Evolutionary conservation across 305 asterid genomes (phyloP), one percentile per base, ranked within the genome.

Genomic region (Coffea humblotiana): DNA sequence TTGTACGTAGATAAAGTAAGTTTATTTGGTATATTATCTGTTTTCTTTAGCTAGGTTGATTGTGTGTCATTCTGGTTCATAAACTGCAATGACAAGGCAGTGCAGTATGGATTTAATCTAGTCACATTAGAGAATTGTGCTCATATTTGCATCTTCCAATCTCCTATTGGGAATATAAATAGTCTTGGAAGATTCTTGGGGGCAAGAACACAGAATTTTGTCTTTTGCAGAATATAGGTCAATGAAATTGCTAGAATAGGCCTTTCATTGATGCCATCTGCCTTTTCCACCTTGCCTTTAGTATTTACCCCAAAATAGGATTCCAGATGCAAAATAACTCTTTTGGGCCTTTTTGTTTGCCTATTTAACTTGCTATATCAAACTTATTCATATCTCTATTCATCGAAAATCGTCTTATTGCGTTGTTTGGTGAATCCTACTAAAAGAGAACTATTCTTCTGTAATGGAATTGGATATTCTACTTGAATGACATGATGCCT

Each of bases 1-100:
- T 85, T 93, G 43, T 93, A 90, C 74, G 75, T 90, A 74, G 81
- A 90, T 74, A 93, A 91, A 89, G 97, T 93, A 85, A 81, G 89
- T 75, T 79, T 52, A 54, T 72, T 83, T 73, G 16, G 19, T 58
- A 67, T 10, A 16, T 29, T 70, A 2, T 13, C 15, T 18, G 18
- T 25, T 71, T 56, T 45, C 21, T 21, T 58, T 23, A 27, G 7
- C 7, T 52, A 58, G 56, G 32, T 16, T 16, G 51, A 14, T 48
- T 70, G 51, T 45, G 15, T 71, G 21, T 15, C 49, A 35, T 43
- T 15, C 21, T 14, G 23, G 18, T n/a, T 32, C 37, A 70, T 65
- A 75, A 7, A 54, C 11, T 21, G 64, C 51, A 56, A 14, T 23
- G 19, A 60, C 61, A 23, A 49, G 63, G n/a, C 43, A 72, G n/a